Percentiles rank a stretch among this genome's conserved stretches.
These are phyloP conservation scores for Entelexis paramagnoliae DNA, from an alignment of 1,139 yeast species.

Conservation along the genomic window DNA sequence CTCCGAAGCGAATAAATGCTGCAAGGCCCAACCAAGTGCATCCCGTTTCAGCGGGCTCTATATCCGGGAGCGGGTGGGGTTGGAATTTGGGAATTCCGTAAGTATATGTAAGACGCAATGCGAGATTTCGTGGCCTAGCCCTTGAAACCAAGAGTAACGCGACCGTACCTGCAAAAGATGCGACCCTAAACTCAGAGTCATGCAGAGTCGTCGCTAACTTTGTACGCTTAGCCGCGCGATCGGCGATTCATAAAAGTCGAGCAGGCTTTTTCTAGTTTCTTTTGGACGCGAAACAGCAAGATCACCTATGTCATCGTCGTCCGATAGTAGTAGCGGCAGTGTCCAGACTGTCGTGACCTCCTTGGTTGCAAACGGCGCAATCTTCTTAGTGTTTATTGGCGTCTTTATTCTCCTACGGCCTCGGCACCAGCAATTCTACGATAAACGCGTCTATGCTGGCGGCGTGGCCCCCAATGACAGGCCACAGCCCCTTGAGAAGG, in stretches of 20 bases:
- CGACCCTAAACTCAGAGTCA: background rate
- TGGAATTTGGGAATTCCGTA: too few species aligned
- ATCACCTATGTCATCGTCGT: background rate
- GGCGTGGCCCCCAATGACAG: constrained; percentile 36
- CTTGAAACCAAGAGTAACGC: background rate
- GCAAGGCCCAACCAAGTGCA: too few species aligned
- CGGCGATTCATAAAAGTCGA: background rate
- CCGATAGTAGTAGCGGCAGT: constrained; percentile 16
- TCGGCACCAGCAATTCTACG: constrained; percentile 60
- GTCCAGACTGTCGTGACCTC: constrained; percentile 29
- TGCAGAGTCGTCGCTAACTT: background rate
- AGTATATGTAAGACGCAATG: background rate
- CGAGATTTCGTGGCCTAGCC: background rate
- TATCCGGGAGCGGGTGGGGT: too few species aligned
- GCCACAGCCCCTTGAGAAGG: constrained; percentile 31
- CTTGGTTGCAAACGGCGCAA: constrained; percentile 44
- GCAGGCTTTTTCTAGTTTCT: background rate
- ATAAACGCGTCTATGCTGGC: constrained; percentile 60
- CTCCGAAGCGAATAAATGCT: too few species aligned
- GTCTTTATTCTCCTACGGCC: constrained; percentile 59
- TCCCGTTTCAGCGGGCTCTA: too few species aligned
- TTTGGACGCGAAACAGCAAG: background rate
- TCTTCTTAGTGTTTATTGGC: constrained; percentile 47
- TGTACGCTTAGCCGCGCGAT: background rate
- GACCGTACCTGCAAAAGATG: background rate